These are phyloP conservation scores for Populus euphratica DNA, from an alignment of 345 rosid species.

Conservation along the genomic window DNA sequence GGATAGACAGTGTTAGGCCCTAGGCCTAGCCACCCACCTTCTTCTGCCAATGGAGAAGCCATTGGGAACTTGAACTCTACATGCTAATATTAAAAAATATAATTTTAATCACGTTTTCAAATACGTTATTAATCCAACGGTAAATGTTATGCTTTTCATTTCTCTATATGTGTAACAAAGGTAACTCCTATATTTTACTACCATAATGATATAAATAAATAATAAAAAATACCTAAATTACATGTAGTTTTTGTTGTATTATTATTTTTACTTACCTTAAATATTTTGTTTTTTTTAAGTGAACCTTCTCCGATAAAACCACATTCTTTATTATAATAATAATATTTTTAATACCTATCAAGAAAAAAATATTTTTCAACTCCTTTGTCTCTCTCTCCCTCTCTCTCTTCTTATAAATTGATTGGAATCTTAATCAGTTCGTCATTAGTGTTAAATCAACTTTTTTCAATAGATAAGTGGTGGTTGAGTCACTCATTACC, in stretches of 20 bases:
- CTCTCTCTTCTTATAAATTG: not conserved
- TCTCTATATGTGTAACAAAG: no score
- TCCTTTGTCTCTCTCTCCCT: not conserved
- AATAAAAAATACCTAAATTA: no score
- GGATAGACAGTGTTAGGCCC: no score
- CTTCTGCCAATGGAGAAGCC: not conserved
- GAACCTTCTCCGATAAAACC: not conserved
- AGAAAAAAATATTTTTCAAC: not conserved
- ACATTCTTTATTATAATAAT: not conserved
- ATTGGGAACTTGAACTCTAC: not conserved
- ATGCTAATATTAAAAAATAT: no score
- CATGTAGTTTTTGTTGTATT: no score
- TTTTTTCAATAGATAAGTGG: slow-evolving; percentile 27
- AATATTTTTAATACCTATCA: not conserved
- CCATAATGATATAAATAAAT: no score
- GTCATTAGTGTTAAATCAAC: slow-evolving; percentile 13
- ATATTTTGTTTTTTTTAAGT: no score
- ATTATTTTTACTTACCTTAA: not conserved
- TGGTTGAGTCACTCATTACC: slow-evolving; percentile 40
- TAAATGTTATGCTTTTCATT: no score
- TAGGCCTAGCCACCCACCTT: not conserved
- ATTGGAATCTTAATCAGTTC: slow-evolving; percentile 30
- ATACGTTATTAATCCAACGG: no score
- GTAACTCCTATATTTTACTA: no score
- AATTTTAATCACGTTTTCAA: no score